phyloP scores from a whole-genome alignment of 129 eudicot genomes.

The Solidago caesia region DNA sequence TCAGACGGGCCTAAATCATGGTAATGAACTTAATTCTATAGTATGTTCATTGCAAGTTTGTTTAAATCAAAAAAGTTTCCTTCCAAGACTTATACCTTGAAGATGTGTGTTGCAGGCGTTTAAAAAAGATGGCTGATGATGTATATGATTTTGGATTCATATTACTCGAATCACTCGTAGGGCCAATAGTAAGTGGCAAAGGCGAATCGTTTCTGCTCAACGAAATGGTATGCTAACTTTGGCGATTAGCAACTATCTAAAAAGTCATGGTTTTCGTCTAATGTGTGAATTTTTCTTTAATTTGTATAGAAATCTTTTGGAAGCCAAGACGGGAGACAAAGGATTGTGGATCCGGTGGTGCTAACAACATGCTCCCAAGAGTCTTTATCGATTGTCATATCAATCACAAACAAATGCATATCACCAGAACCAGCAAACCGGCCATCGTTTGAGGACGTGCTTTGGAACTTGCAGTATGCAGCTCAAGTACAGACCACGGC shows the following conservation, averaged over 20 bases:
- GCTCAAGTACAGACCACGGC: constrained; percentile 94
- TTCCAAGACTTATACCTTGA: neutral
- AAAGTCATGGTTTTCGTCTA: neutral
- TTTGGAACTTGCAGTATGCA: constrained; percentile 95
- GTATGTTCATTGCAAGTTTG: neutral
- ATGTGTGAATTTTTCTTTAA: neutral
- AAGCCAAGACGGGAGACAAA: constrained; percentile 77
- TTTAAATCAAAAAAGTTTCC: neutral
- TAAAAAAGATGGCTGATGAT: constrained; percentile 63
- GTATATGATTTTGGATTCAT: constrained; percentile 83
- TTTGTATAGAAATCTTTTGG: constrained; percentile 70
- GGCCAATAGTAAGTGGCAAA: constrained; percentile 64
- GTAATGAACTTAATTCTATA: constrained; percentile 30
- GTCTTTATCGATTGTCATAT: constrained; percentile 74
- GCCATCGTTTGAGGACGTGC: constrained; percentile 86
- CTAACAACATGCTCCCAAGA: constrained; percentile 75
- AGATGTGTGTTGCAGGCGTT: constrained; percentile 48
- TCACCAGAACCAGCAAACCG: constrained; percentile 60
- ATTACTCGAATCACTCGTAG: constrained; percentile 77
- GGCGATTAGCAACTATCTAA: neutral
- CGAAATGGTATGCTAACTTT: constrained; percentile 62
- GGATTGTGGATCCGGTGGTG: constrained; percentile 85
- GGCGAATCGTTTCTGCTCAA: constrained; percentile 74
- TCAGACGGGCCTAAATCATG: constrained; percentile 54
- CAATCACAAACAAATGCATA: constrained; percentile 87